Evolutionary conservation across 768 basidiomycete genomes (phyloP).

Genomic region (Amanita inopinata): DNA sequence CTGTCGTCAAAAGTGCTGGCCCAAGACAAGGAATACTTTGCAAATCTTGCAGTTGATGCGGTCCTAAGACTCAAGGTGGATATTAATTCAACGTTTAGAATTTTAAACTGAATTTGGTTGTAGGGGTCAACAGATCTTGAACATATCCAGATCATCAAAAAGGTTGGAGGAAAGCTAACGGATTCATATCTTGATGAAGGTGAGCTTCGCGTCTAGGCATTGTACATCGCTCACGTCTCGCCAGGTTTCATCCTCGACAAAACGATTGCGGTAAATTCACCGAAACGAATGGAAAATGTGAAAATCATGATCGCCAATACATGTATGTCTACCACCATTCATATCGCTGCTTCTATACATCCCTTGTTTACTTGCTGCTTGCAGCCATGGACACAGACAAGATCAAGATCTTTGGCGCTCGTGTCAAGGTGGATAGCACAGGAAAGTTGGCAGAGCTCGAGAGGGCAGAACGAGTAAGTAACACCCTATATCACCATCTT

Average conservation of each 20-base stretch:
- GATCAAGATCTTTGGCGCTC: conserved; percentile 97
- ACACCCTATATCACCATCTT: no score
- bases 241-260: conserved; percentile 97
- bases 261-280: conserved; percentile 86
- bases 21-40: conserved; percentile 97
- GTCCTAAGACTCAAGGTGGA: conserved; percentile 81
- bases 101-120: conserved; percentile 5
- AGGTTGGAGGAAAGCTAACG: conserved; percentile 96
- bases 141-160: conserved; percentile 99
- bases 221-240: neutral
- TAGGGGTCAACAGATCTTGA: conserved; percentile 95
- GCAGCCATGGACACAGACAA: conserved; percentile 99
- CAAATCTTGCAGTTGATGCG: conserved; percentile 95
- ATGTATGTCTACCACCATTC: conserved; percentile 48
- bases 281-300: conserved; percentile 88
- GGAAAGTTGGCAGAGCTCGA: conserved; percentile 98
- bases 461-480: conserved; percentile 76
- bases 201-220: conserved; percentile 17
- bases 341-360: neutral
- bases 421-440: conserved; percentile 91
- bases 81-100: neutral
- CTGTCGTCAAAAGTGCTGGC: conserved; percentile 92
- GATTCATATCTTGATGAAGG: conserved; percentile 98
- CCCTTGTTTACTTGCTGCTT: conserved; percentile 1
- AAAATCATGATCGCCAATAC: conserved; percentile 98